Evolutionary conservation across 768 basidiomycete genomes (phyloP), one percentile per base, ranked within the genome.

Genomic region (Postia placenta): DNA sequence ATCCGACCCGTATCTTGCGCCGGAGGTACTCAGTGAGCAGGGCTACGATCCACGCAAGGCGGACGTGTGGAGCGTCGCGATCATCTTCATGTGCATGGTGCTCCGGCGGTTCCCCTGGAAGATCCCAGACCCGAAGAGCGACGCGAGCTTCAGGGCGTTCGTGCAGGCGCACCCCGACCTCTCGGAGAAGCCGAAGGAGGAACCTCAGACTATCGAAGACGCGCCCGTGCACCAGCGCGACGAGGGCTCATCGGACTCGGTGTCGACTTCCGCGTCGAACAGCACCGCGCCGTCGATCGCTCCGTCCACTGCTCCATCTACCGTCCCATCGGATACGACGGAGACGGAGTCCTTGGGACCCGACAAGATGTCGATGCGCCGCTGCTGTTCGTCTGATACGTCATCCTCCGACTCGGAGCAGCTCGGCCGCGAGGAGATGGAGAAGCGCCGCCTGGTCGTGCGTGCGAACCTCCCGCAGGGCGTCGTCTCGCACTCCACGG

Each of bases 61-160:
- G 12, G 96, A 99, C 66, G 96, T 99, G 22, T 99, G 96, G 96
- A 89, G 87, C 58, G 84, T 95, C 30, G 96, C 91, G 47, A 92
- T 99, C 67, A 99, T 99, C 61, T 97, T 99, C 74, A 81, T 98
- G 75, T 99, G 96, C 74, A 99, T 99, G 96, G 74, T 96, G 55
- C 79, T 99, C 27, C 79, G 95, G 46, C 80, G 96, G 45, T 99
- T 99, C 74, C 96, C 96, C 4, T 99, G 96, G 96, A 98, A 92
- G 67, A 87, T 98, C 49, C 95, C 96, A 11, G 96, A 99, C 64
- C 74, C 83, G 60, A 95, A 95, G 77, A 82, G 83, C 15, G 96
- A 98, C 64, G 79, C 87, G 48, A 88, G 84, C 62, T 99, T 92
- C 74, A 80, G 84, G 51, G 83, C 92, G 6, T 99, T 96, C 62